Evolutionary conservation across 1,284 basidiomycete species (phyloP), one percentile per base, ranked within the genome.

Genomic region (Ceratobasidium sp.): DNA sequence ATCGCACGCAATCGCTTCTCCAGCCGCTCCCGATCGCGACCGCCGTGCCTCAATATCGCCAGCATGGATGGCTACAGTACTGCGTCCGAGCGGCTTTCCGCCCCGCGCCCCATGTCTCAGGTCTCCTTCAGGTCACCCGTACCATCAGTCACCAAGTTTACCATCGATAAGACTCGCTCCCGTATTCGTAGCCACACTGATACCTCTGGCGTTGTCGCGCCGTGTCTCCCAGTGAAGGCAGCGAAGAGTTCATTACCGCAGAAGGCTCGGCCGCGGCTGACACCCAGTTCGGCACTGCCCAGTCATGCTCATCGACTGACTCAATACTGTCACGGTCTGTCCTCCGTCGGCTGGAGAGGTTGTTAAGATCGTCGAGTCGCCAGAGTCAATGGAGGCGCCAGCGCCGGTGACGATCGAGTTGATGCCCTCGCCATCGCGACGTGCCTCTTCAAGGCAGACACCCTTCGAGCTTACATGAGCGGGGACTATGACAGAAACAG

Each of bases 121-220:
- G 85, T 84, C 0, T 84, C 85, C 74, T 76, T 85, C 51, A 28
- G 61, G 36, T 38, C 81, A 8, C 79, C 80, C 11, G 78, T 80
- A 28, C 79, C 77, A 11, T 79, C 79, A 42, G 78, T 79, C 9
- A 81, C 56, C 38, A 63, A 67, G 30, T 63, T 69, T 46, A 70
- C 70, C 16, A 59, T 75, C 51, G 71, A 51, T 30, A 67, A 67
- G 54, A 73, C 64, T 16, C 51, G 28, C 11, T 59, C 61, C 7
- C 70, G 59, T 38, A 36, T 44, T 36, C 58, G 58, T 30, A 64
- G 62, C 18, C 59, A 60, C 4, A 72, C 70, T 16, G 59, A 21
- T 42, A 72, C 70, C 9, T 72, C 60, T 44, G 69, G 56, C 18
- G 60, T 56, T 44, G 25, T n/a, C 58, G 69, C 2, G 36, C 42